Base-by-base conservation (phyloP, 1,284 basidiomycete genomes). In the Leccinum pachyderme region DNA sequence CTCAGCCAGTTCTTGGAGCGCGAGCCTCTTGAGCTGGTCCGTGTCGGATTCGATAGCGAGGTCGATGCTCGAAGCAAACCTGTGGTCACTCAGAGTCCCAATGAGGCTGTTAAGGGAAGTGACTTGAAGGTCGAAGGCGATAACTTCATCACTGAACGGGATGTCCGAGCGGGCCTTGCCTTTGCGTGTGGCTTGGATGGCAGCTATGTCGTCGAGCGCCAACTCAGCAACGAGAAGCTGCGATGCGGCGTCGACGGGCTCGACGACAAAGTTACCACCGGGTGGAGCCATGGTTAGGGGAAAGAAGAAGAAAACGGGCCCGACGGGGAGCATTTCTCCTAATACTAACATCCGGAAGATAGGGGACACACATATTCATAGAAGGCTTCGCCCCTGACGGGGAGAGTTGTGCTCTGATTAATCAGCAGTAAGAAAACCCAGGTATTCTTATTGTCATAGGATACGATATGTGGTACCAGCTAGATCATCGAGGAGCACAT, bases 101-200 rank as follows among this genome's bases (percentile, higher is more conserved):
- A 80, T 63, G 28, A 74, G 61, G 3, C 63, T 62, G 5, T 67
- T 58, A 4, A 79, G 61, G 33, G 75, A 72, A 18, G 77, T 72
- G 2, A 70, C 72, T 55, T 80, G 81, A 0, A 79, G 52, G 43
- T 73, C 66, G 12, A 81, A 64, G 0, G 83, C 83, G n/a, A 75
- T 59, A 49, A 81, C 78, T 51, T 79, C 75, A 59, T 84, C 82
- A 0, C 73, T 67, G 2, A 66, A 61, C 1, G 68, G 60, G 1
- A 59, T 59, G 33, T 61, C 64, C 0, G 63, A 66, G 25, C 66
- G 69, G 2, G 59, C 61, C 60, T 80, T 79, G n/a, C 76, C 76
- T 58, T 80, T 80, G 2, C 67, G 64, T 0, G 61, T 49, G 18
- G 58, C 55, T n/a, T 69, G 63, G 25, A 77, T 50, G 11, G 72